Evolutionary conservation across 73 alveolate species (phyloP).

Genomic region (Tetrahymena malaccensis): DNA sequence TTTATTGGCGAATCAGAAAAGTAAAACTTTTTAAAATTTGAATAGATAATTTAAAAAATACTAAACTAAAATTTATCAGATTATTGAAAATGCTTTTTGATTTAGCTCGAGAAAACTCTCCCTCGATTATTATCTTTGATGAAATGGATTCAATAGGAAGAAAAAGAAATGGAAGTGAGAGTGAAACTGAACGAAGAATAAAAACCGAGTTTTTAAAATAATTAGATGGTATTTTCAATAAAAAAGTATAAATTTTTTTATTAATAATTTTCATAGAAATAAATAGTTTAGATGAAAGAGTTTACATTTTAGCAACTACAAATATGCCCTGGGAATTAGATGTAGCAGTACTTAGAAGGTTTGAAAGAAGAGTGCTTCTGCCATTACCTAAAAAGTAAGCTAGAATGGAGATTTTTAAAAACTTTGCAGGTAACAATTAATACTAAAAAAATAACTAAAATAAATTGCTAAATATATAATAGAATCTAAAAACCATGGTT

Average conservation of each 20-base stretch:
- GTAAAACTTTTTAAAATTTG: neutral
- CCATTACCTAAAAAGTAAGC: constrained; percentile 68
- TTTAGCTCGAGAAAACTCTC: constrained; percentile 98
- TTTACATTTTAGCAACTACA: constrained; percentile 68
- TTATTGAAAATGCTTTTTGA: constrained; percentile 98
- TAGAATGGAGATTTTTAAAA: constrained; percentile 48
- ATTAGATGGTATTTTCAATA: constrained; percentile 49
- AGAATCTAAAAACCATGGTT: constrained; percentile 1
- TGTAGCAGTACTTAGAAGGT: constrained; percentile 63
- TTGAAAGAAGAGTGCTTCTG: constrained; percentile 58
- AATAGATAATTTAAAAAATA: neutral
- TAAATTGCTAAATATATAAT: neutral
- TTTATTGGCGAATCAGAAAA: constrained; percentile 97
- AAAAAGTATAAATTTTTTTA: neutral
- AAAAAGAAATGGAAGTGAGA: constrained; percentile 50
- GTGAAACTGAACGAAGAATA: constrained; percentile 56
- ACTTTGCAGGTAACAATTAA: constrained; percentile 32
- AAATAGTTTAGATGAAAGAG: constrained; percentile 31
- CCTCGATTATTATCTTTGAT: constrained; percentile 97
- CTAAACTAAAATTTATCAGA: constrained; percentile 35
- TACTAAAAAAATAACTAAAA: neutral
- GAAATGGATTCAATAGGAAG: constrained; percentile 99
- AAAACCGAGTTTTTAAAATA: constrained; percentile 57
- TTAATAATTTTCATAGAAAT: neutral
- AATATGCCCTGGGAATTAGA: constrained; percentile 81